Base-by-base conservation (phyloP, 2,329 filamentous ascomycete species). In the Trichoderma atroviride region DNA sequence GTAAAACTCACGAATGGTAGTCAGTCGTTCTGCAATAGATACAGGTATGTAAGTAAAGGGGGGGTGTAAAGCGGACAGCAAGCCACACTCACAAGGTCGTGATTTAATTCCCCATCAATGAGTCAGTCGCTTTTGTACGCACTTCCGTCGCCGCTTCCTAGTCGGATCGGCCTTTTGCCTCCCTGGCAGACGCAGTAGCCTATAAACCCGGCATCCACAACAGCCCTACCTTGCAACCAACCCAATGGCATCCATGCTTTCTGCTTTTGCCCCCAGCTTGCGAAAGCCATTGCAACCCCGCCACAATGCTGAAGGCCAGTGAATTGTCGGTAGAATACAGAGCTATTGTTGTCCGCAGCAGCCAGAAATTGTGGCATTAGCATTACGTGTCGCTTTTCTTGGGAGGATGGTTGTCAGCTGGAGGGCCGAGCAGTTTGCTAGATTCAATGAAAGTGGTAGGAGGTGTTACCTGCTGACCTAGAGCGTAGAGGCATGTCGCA, bases 31-130 rank as follows among this genome's bases (percentile, higher is more conserved):
- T 43, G 40, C 40, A 43, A 43, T 43, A 43, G 33, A 35, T 5
- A n/a, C 19, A 43, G 3, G 16, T 50, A 29, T 16, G 22, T 35
- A 13, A 35, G 40, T 35, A 31, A 16, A 29, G 55, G 43, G 67
- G 67, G 60, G 40, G 55, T n/a, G 52, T 37, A 59, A 27, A 47
- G 47, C 56, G 68, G 50, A 22, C 40, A 59, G 47, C 63, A 70
- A 70, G 68, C 68, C 68, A 70, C 68, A 66, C 29, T 47, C 14
- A 58, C 37, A 52, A 60, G 43, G 55, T 40, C 40, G 43, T 43
- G 56, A 43, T 43, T 43, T 43, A 50, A 50, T 50, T 22, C 9
- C 47, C n/a, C 47, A 50, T 50, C 5, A 50, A 50, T 19, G 52
- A 55, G 29, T 59, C 64, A 68, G 56, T 68, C 64, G 59, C 56